phyloP scores from a whole-genome alignment of 441 rosid species.

The Rhodomyrtus psidioides region DNA sequence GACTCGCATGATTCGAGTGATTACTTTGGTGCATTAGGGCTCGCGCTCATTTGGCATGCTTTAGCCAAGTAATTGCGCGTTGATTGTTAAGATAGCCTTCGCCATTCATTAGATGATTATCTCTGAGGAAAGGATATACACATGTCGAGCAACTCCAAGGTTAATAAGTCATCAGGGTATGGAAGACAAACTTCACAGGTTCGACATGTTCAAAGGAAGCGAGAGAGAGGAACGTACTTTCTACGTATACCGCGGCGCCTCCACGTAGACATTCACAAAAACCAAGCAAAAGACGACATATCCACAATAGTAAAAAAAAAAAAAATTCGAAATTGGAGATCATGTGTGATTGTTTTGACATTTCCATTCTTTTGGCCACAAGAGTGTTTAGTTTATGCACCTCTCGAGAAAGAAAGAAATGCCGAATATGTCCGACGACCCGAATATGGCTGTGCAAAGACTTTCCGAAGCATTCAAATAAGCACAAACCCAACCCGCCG shows the following conservation, averaged over 20 bases:
- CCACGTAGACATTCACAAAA: background rate
- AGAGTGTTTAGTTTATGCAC: background rate
- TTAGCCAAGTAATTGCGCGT: background rate
- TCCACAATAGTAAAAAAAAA: background rate
- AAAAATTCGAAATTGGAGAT: background rate
- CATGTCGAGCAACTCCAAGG: background rate
- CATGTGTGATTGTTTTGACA: background rate
- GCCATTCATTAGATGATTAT: background rate
- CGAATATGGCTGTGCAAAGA: background rate
- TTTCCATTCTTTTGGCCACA: background rate
- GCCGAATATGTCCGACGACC: rapidly evolving
- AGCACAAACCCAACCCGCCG: background rate
- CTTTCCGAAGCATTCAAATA: background rate
- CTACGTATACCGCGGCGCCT: background rate
- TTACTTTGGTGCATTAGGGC: background rate
- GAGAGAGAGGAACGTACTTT: background rate
- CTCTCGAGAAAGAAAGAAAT: background rate
- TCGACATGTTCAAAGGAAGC: background rate
- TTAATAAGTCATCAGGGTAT: background rate
- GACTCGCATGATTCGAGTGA: background rate
- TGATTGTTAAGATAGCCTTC: background rate
- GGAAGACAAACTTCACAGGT: background rate
- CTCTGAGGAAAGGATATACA: background rate
- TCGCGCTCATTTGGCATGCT: background rate
- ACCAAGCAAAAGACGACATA: background rate